Evolutionary conservation across 2,329 filamentous ascomycete genomes (phyloP).

Genomic region (Talaromyces pinophilus): DNA sequence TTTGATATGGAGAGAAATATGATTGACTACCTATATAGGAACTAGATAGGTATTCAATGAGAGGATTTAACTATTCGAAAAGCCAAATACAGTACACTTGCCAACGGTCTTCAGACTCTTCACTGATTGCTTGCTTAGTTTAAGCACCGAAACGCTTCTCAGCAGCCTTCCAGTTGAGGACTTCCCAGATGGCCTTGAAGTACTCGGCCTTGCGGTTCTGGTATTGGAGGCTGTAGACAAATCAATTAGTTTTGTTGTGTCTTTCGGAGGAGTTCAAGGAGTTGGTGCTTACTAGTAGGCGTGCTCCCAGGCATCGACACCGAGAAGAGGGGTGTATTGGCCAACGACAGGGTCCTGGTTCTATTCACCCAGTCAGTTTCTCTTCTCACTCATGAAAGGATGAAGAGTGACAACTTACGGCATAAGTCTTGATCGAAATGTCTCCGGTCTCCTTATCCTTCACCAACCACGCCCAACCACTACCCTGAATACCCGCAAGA

Average conservation of each 20-base stretch:
- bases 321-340: constrained; percentile 77
- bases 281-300: constrained; percentile 71
- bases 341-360: constrained; percentile 91
- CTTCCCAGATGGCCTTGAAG: constrained; percentile 90
- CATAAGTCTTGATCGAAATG: constrained; percentile 65
- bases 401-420: constrained; percentile 40
- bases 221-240: constrained; percentile 69
- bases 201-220: constrained; percentile 97
- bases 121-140: not conserved
- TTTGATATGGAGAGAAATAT: not conserved
- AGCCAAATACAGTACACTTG: not conserved
- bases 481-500: constrained; percentile 65
- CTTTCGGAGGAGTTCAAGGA: not conserved
- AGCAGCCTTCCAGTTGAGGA: constrained; percentile 92
- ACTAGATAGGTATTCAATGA: not conserved
- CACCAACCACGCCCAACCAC: constrained; percentile 65
- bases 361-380: constrained; percentile 30
- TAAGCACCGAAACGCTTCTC: constrained; percentile 65
- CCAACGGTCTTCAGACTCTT: not conserved
- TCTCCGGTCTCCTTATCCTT: constrained; percentile 62
- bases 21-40: not conserved
- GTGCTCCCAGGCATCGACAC: constrained; percentile 95
- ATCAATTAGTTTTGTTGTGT: constrained; percentile 25
- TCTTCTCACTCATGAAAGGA: too few relatives aligned
- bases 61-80: not conserved